Conservation (phyloP, 495 filamentous ascomycete species). For the Achaetomiella virescens region DNA sequence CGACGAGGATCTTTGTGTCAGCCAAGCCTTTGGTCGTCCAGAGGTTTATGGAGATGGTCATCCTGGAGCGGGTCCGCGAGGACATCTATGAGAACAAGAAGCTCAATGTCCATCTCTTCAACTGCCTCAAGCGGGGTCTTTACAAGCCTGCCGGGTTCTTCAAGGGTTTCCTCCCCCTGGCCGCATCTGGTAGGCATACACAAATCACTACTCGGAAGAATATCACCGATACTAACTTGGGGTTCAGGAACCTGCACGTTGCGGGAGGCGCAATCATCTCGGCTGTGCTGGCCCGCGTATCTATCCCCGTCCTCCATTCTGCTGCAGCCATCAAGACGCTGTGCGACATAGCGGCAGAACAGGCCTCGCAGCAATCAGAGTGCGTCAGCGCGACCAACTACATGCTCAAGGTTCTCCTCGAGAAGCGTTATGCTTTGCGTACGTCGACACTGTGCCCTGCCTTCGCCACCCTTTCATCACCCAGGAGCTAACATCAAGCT, state of each 20-base stretch:
- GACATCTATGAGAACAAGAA: constrained; percentile 75
- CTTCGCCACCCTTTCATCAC: not conserved
- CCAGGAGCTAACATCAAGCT: constrained; percentile 4
- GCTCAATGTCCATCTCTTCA: constrained; percentile 91
- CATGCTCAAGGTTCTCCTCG: constrained; percentile 83
- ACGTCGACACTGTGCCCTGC: constrained; percentile 4
- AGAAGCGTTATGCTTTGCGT: constrained; percentile 95
- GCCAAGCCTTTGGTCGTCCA: constrained; percentile 69
- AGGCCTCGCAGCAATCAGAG: constrained; percentile 64
- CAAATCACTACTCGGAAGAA: not conserved
- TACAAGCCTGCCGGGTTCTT: constrained; percentile 98
- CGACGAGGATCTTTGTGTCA: constrained; percentile 83
- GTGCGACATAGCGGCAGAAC: constrained; percentile 87
- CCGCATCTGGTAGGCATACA: constrained; percentile 47
- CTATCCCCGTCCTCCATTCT: constrained; percentile 82
- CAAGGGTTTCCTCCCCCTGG: constrained; percentile 87
- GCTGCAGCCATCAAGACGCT: constrained; percentile 84
- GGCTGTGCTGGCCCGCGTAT: constrained; percentile 69
- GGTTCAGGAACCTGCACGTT: constrained; percentile 64
- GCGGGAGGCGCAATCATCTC: constrained; percentile 88
- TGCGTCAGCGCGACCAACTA: constrained; percentile 81
- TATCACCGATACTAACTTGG: not conserved
- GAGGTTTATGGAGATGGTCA: constrained; percentile 69
- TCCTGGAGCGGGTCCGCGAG: constrained; percentile 82
- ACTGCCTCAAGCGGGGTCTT: constrained; percentile 80